These are phyloP conservation scores for Penicillium cataractarum DNA, from an alignment of 495 filamentous ascomycete genomes.

Conservation along the genomic window DNA sequence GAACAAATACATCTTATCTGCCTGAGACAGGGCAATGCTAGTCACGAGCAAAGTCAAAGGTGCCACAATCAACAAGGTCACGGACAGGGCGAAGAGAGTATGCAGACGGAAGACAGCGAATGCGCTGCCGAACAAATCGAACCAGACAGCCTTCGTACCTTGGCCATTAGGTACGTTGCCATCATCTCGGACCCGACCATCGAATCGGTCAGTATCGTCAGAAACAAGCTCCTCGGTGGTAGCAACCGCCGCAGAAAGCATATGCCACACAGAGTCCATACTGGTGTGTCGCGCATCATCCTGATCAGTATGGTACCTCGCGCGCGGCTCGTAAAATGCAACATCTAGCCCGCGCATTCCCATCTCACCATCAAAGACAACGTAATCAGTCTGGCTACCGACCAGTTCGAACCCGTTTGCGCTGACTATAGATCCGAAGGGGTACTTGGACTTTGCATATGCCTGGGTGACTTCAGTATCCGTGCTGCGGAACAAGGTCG, in stretches of 20 bases:
- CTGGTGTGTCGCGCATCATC: constrained; percentile 83
- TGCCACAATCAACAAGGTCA: constrained; percentile 76
- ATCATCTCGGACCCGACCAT: constrained; percentile 57
- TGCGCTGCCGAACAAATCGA: constrained; percentile 82
- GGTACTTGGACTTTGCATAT: constrained; percentile 70
- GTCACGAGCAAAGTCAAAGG: constrained; percentile 72
- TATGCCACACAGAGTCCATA: constrained; percentile 83
- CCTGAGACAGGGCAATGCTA: constrained; percentile 65
- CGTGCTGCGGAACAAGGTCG: constrained; percentile 81
- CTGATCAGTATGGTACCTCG: constrained; percentile 88
- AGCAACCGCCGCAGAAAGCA: constrained; percentile 79
- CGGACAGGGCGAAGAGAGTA: constrained; percentile 84
- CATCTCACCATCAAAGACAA: constrained; percentile 76
- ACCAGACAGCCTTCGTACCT: constrained; percentile 83
- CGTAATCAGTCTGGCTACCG: constrained; percentile 86
- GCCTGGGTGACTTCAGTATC: constrained; percentile 84
- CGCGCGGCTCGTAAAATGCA: constrained; percentile 84
- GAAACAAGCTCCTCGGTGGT: constrained; percentile 72
- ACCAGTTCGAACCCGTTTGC: constrained; percentile 84
- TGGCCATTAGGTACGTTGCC: constrained; percentile 67
- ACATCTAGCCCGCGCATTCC: constrained; percentile 90
- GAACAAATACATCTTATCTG: constrained; percentile 84
- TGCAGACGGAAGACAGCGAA: constrained; percentile 80
- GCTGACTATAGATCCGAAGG: constrained; percentile 81
- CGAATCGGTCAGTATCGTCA: constrained; percentile 71